Conservation (phyloP, 1,139 yeast genomes). For the Zygoascus sp. region DNA sequence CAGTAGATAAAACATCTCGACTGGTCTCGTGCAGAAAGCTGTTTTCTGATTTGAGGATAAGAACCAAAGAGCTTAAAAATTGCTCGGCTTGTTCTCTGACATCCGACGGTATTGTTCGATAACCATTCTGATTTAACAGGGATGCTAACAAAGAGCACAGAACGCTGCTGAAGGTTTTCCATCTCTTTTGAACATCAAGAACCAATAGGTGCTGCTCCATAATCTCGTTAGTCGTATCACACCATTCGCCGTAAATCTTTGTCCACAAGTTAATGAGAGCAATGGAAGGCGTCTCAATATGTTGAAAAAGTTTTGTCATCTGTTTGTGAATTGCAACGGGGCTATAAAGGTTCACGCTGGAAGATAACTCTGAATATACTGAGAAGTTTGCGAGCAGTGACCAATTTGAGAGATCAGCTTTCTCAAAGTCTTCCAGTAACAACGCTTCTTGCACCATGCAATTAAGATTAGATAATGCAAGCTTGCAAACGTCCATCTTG, state of each 20-base stretch:
- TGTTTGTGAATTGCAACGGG: conserved; percentile 72
- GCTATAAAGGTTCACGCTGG: conserved; percentile 61
- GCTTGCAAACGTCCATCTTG: conserved; percentile 52
- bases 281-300: conserved; percentile 52
- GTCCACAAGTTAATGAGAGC: conserved; percentile 61
- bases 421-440: conserved; percentile 26
- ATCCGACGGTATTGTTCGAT: conserved; percentile 24
- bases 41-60: conserved; percentile 24
- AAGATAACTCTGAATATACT: conserved; percentile 46
- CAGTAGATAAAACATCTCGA: conserved; percentile 44
- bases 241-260: conserved; percentile 47
- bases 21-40: conserved; percentile 42
- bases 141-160: conserved; percentile 41
- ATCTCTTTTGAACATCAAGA: conserved; percentile 22
- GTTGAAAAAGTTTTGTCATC: conserved; percentile 51
- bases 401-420: conserved; percentile 28
- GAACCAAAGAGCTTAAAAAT: conserved; percentile 26
- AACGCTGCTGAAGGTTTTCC: conserved; percentile 42
- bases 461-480: conserved; percentile 47
- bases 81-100: conserved; percentile 26
- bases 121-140: conserved; percentile 25
- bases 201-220: conserved; percentile 12
- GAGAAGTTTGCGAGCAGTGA: conserved; percentile 32
- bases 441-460: conserved; percentile 44
- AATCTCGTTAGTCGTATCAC: conserved; percentile 38